Evolutionary conservation across 257 asterid species (phyloP).

Genomic region (Solanum infundibuliforme): DNA sequence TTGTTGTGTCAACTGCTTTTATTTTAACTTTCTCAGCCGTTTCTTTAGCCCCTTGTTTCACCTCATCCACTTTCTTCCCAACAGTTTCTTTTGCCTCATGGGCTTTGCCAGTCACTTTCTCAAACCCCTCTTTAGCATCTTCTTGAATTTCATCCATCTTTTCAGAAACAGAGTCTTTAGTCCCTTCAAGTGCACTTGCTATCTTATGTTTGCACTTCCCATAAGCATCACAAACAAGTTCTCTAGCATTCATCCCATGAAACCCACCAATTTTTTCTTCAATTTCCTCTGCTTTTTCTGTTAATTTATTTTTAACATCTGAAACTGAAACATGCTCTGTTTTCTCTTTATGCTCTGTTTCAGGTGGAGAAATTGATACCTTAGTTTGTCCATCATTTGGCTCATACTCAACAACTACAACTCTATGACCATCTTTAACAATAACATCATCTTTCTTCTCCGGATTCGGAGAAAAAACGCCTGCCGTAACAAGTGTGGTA

Average conservation of each 20-base stretch:
- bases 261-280: neutral
- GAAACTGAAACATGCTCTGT: neutral
- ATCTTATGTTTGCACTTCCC: slow-evolving; percentile 28
- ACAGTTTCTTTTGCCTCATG: slow-evolving; percentile 6
- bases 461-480: slow-evolving; percentile 15
- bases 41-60: neutral
- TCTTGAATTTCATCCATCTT: slow-evolving; percentile 21
- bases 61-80: slow-evolving; percentile 14
- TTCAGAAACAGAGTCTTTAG: slow-evolving; percentile 11
- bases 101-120: neutral
- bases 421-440: slow-evolving; percentile 33
- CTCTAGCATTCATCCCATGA: slow-evolving; percentile 3
- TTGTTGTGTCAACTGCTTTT: neutral
- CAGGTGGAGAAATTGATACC: slow-evolving; percentile 22
- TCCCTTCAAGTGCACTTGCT: slow-evolving; percentile 12
- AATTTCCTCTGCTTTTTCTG: neutral
- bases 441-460: slow-evolving; percentile 5
- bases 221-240: slow-evolving; percentile 26
- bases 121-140: slow-evolving; percentile 8
- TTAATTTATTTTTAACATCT: neutral
- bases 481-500: slow-evolving; percentile 15
- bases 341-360: neutral
- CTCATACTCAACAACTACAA: slow-evolving; percentile 38
- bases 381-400: slow-evolving; percentile 15
- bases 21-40: slow-evolving; percentile 1